Percentiles rank a stretch among this genome's conserved stretches.
Evolutionary conservation across 768 basidiomycete species (phyloP).

Genomic region (Russula ochroleuca): DNA sequence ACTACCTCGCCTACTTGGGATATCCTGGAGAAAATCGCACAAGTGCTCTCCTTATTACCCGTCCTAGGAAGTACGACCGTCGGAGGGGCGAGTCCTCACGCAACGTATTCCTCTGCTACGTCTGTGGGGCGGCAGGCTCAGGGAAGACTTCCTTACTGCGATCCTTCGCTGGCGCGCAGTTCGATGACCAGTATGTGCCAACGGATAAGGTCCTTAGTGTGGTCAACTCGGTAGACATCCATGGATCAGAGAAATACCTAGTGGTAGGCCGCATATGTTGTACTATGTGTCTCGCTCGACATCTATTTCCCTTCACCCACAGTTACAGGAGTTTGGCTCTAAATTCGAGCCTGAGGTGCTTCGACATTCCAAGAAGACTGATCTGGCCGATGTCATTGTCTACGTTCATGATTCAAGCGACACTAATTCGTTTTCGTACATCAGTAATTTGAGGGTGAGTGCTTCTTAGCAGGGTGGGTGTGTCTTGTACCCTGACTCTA

Average conservation of each 20-base stretch:
- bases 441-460: conserved; percentile 88
- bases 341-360: conserved; percentile 90
- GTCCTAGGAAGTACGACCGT: conserved; percentile 78
- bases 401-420: conserved; percentile 98
- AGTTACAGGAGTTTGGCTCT: conserved; percentile 98
- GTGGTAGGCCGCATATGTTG: conserved; percentile 57
- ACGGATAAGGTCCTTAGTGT: conserved; percentile 88
- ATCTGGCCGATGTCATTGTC: conserved; percentile 88
- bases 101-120: conserved; percentile 90
- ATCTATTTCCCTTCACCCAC: conserved; percentile 14
- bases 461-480: conserved; percentile 8
- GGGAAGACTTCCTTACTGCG: conserved; percentile 89
- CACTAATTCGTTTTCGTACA: conserved; percentile 98
- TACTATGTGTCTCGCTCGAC: conserved; percentile 1
- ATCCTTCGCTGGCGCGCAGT: conserved; percentile 82
- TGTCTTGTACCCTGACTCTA: conserved; percentile 24
- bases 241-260: conserved; percentile 92
- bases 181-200: conserved; percentile 71
- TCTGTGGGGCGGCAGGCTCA: conserved; percentile 92
- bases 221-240: conserved; percentile 92
- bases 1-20: conserved; percentile 93
- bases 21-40: conserved; percentile 80
- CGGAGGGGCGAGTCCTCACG: conserved; percentile 83
- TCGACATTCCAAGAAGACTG: conserved; percentile 85
- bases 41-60: conserved; percentile 77